Base-by-base conservation (phyloP, 2,329 filamentous ascomycete species). In the Arthrobotrys entomopaga region DNA sequence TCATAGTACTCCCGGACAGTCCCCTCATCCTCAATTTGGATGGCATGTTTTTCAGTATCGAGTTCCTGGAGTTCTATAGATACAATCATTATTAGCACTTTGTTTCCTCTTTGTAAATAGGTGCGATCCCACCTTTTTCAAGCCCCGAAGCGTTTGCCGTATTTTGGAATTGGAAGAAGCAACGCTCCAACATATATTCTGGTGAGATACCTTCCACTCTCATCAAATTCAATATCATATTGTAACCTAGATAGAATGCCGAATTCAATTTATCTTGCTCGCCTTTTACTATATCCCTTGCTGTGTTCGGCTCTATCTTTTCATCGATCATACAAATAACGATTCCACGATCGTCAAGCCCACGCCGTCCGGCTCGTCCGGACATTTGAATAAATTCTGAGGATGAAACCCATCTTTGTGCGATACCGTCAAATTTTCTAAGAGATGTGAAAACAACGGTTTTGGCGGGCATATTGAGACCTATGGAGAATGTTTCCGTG, bases 281-380 rank as follows among this genome's bases (percentile, higher is more conserved):
- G 77, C 95, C 95, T 61, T 95, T 92, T 11, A 99, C 95, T 78
- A 99, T 97, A 77, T 91, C 90, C 82, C 96, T 96, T 48, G 95
- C 94, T n/a, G 90, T 89, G 1, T 92, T 89, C 0, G 95, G 95
- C 79, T 99, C 95, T 84, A 99, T 94, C 83, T 95, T 92, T 81
- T 96, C 91, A 80, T 96, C 91, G 76, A 99, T 91, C 94, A 99
- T 98, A 92, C 99, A 98, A 81, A 99, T 98, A 78, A 99, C 95
- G 78, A 98, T 96, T 86, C 95, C 95, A 77, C 95, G 91, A 76
- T 97, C 93, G 83, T 99, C 95, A 64, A 99, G 90, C 83, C 95
- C 95, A 88, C 95, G 90, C 86, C 95, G 91, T 80, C 95, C 95
- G 72, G 95, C 95, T 82, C 95, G 91, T 75, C 95, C 95, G 63